These are phyloP conservation scores for Chaetoceros muelleri DNA, from an alignment of 108 stramenopile genomes.

Conservation along the genomic window DNA sequence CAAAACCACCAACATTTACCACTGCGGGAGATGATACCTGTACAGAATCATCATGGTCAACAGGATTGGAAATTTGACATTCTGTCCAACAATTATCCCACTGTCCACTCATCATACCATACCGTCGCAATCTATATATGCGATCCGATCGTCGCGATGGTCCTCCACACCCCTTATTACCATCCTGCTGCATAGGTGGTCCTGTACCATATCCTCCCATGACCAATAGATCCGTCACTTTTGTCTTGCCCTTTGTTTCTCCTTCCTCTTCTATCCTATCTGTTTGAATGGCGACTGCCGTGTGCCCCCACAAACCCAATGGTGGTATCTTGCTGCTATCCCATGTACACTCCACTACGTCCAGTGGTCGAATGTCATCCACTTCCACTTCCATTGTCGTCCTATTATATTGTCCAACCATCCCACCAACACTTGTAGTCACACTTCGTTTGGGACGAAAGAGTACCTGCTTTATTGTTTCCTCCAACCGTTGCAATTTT, in stretches of 20 bases:
- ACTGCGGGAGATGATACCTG: no score
- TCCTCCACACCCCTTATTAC: not conserved
- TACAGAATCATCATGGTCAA: not conserved
- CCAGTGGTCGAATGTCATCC: no score
- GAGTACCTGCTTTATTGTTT: constrained; percentile 22
- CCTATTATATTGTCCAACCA: no score
- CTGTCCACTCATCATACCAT: constrained; percentile 10
- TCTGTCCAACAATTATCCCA: constrained; percentile 28
- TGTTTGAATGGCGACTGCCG: constrained; percentile 27
- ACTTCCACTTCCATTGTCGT: no score
- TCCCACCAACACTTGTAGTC: no score
- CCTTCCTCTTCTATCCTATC: not conserved
- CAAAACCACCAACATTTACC: not conserved
- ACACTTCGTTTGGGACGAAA: constrained; percentile 20
- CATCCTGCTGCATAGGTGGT: constrained; percentile 12
- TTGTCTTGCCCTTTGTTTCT: not conserved
- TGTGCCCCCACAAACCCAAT: constrained; percentile 61
- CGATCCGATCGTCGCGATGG: constrained; percentile 23
- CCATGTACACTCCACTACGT: not conserved
- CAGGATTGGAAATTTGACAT: not conserved
- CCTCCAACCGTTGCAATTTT: constrained; percentile 35
- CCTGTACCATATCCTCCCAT: constrained; percentile 79
- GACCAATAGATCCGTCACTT: constrained; percentile 29
- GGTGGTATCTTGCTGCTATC: constrained; percentile 26
- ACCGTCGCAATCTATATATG: constrained; percentile 18